Evolutionary conservation across 176 grass and related monocot genomes (phyloP), one percentile per base, ranked within the genome.

Genomic region (Ensete ventricosum): DNA sequence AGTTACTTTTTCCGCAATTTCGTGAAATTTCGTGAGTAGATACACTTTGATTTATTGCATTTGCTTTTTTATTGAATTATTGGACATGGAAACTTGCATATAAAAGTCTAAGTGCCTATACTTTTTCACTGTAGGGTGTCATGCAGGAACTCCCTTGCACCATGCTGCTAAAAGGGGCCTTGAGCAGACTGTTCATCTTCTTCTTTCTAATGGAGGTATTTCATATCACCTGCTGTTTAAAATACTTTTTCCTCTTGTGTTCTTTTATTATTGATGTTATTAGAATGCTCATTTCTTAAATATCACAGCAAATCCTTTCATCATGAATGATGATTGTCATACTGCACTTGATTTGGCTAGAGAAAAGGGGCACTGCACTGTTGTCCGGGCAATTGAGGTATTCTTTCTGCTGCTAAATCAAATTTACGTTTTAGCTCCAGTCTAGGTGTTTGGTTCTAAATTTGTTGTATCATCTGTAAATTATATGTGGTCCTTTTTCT

Each of bases 331-430:
- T 68, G 86, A 99, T 83, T 94, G 96, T 63, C 80, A 89, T 69
- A 99, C 86, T 43, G 86, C 96, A 55, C 96, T 99, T 87, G 96
- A 95, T 69, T 26, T 99, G 84, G 88, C 96, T 69, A 91, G 95
- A 83, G 95, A 99, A 79, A 99, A 89, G 71, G 95, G 90, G 34
- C 84, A 99, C 83, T 55, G 81, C 48, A 94, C 88, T n/a, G 88
- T 99, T 62, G 88, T 99, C 49, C 78, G 91, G 2, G 86, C 96
- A 50, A 91, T 99, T 83, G 96, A 99, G 91, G 96, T 99, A 82
- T 78, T 19, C 14, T 43, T 43, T 43, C 34, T 43, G 34, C 34
- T 43, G 34, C 34, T 67, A 52, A 80, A 22, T 50, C 53, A 64
- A 63, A 51, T 51, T 50, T 19, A 49, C 19, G 48, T 6, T 50